A percentile compares a stretch with the other conserved stretches of the same genome.
phyloP scores from a whole-genome alignment of 2,329 filamentous ascomycete genomes.

The Xylariomycetidae sp. region DNA sequence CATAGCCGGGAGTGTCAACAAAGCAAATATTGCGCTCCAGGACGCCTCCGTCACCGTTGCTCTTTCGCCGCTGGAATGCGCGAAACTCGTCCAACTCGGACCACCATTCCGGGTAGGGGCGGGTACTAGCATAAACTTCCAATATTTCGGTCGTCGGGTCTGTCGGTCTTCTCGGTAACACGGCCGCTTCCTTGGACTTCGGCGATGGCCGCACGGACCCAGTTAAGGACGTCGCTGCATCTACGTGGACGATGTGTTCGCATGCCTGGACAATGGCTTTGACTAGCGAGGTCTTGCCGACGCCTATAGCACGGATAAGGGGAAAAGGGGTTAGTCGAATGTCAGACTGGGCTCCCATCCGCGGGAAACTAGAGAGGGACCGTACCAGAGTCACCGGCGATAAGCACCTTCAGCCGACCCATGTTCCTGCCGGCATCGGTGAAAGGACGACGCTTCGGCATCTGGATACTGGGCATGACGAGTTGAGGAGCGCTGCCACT shows the following conservation, averaged over 20 bases:
- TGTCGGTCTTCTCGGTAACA: slow-evolving; percentile 17
- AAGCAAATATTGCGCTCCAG: slow-evolving; percentile 92
- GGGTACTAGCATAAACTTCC: slow-evolving; percentile 74
- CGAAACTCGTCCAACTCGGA: slow-evolving; percentile 66
- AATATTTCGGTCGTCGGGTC: slow-evolving; percentile 39
- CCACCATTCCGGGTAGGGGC: slow-evolving; percentile 87
- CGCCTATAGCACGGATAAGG: slow-evolving; percentile 56
- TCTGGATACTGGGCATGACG: slow-evolving; percentile 95
- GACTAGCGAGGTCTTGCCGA: slow-evolving; percentile 86
- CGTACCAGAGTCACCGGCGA: slow-evolving; percentile 72
- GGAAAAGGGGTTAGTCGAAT: slow-evolving; percentile 14
- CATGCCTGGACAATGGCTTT: slow-evolving; percentile 81
- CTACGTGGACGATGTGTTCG: slow-evolving; percentile 90
- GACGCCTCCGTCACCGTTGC: slow-evolving; percentile 66
- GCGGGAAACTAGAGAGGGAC: slow-evolving; percentile 9
- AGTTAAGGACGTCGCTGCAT: slow-evolving; percentile 45
- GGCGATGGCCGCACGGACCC: slow-evolving; percentile 12
- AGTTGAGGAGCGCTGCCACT: slow-evolving; percentile 62
- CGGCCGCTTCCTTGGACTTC: slow-evolving; percentile 5
- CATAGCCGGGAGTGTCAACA: slow-evolving; percentile 72
- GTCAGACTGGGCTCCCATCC: too few relatives aligned
- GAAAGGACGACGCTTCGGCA: slow-evolving; percentile 84
- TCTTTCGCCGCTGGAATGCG: slow-evolving; percentile 57
- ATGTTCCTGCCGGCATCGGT: slow-evolving; percentile 79
- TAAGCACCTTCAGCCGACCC: slow-evolving; percentile 81